Evolutionary conservation across 768 basidiomycete genomes (phyloP), one percentile per base, ranked within the genome.

Genomic region (Termitomyces sp.): DNA sequence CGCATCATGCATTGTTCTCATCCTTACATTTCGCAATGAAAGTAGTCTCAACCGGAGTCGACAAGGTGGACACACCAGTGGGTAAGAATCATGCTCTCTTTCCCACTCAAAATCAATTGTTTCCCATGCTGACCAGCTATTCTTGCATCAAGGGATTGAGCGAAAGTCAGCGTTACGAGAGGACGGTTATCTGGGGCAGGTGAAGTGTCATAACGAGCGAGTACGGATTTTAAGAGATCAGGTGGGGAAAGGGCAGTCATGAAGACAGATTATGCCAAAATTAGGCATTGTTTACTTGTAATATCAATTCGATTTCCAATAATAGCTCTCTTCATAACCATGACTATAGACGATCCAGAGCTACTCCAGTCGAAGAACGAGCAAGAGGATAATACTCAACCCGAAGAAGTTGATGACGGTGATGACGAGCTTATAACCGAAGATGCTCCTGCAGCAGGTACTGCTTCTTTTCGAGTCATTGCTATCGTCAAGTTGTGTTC

Each of bases 51-150:
- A 33, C 24, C 33, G 22, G 10, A 41, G 18, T n/a, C 8, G 28
- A 47, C 31, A 26, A 24, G n/a, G 29, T 34, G 57, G 47, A 62
- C 80, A 60, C 65, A 93, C 94, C 91, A 90, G 70, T 98, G 96
- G 12, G 96, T 98, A 88, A 99, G 92, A 42, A 82, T 62, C 86
- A 95, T 88, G 70, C 90, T 93, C 65, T 97, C 90, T 47, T 77
- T 72, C 7, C 96, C 92, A 63, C 92, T 94, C 39, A 99, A 76
- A 31, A 81, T 79, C 36, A 99, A 81, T 73, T 94, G 94, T 55
- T 73, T 75, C 12, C 92, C 87, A 8, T 77, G 75, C 5, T 72
- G 72, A 2, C 90, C 93, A 0, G 93, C 92, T 55, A 98, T 97
- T 70, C 93, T 82, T 28, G 85, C 91, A 72, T 99, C 90, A 54